These are phyloP conservation scores for Apocynum venetum DNA, from an alignment of 257 asterid genomes.

Conservation along the genomic window DNA sequence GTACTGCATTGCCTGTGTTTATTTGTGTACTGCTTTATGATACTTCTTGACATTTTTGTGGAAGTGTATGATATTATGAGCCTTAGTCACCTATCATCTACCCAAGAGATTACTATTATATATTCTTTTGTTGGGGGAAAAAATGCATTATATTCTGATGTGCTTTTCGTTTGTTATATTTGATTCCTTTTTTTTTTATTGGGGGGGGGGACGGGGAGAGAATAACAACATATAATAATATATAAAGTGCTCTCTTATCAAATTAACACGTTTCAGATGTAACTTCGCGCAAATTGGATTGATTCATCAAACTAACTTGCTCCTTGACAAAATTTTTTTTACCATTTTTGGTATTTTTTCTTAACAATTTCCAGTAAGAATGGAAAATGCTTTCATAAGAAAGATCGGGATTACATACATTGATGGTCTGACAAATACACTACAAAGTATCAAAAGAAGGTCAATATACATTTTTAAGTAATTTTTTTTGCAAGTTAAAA, in stretches of 20 bases:
- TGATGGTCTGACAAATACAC: not conserved
- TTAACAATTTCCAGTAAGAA: not conserved
- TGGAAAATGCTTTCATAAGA: not conserved
- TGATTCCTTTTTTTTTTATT: no score
- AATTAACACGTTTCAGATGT: not conserved
- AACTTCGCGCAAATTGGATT: not conserved
- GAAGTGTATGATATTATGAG: not conserved
- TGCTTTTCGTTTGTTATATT: not conserved
- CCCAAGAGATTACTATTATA: not conserved
- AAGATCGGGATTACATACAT: not conserved
- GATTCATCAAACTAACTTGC: not conserved
- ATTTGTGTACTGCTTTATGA: not conserved
- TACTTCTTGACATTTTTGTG: not conserved
- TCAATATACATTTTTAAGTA: not conserved
- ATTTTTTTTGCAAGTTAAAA: not conserved
- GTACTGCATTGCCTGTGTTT: not conserved
- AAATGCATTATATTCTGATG: not conserved
- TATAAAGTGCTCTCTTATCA: not conserved
- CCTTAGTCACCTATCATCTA: not conserved
- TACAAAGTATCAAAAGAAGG: not conserved
- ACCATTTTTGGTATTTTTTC: not conserved
- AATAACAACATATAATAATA: not conserved
- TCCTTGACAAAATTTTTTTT: not conserved
- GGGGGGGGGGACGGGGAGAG: no score
- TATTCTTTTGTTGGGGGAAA: not conserved